Base-by-base conservation (phyloP, 257 asterid species). In the Nicotiana benthamiana region DNA sequence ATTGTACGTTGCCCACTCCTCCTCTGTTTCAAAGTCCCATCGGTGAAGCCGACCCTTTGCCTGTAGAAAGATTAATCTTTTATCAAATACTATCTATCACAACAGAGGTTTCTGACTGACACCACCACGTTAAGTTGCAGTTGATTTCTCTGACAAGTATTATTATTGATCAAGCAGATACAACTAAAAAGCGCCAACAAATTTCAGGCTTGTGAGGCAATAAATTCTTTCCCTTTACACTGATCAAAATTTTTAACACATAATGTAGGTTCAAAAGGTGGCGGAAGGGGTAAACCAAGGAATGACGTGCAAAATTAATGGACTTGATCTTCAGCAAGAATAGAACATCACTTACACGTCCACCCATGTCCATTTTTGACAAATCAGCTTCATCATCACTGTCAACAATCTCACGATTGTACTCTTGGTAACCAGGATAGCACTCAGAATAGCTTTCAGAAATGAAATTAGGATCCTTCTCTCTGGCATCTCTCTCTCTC, bases 11-110 rank as follows among this genome's bases (percentile, higher is more conserved):
- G 98, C 97, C 99, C 99, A 96, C 86, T 96, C 99, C 85, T 94
- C 99, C 87, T 96, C 99, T 0, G 97, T 94, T 88, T 96, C 98
- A 81, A 96, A 96, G 90, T 96, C 99, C 99, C 99, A 96, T 60
- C 97, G 86, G 86, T 96, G 99, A 67, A 96, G 98, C 63, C 99
- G 87, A 9, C 99, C 99, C 84, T 94, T 96, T 4, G 98, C 99
- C 99, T 95, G 88, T 48, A 22, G 34, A 56, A 84, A 36, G 81
- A 68, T 7, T 28, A 53, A 70, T 72, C 48, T 28, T 64, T 1
- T 28, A 15, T 64, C 11, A 81, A 3, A 10, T 22, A 68, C 53
- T 15, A 59, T 51, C 24, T 59, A 26, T 51, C 40, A 80, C 67
- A 26, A 74, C 24, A 65, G 40, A 3, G 51, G 16, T 15, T 40